Evolutionary conservation across 495 filamentous ascomycete species (phyloP), one percentile per base, ranked within the genome.

Genomic region (Penicillium lagena): DNA sequence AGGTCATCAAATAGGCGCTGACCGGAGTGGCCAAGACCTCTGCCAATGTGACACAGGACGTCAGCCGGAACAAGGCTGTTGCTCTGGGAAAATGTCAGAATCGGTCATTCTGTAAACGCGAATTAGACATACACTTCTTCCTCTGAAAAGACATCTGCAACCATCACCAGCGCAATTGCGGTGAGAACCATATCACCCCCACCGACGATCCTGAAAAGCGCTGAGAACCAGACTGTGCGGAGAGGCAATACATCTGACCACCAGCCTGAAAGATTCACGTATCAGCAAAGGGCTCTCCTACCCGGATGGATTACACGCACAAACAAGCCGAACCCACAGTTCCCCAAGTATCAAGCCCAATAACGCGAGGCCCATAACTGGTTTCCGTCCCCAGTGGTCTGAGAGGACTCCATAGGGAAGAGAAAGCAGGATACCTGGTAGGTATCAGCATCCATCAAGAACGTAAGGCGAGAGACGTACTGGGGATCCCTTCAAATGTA

Each of bases 361-460:
- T 7, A 68, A 35, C 5, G 56, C 49, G 28, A 72, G 46, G n/a
- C 56, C 55, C 7, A 66, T 42, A 29, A 77, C 62, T 2, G 66
- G 66, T 33, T 61, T 70, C 38, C 73, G 65, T 9, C 74, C 74
- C 43, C 67, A 71, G 35, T 61, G 73, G 54, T 67, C 61, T 11
- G 60, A 49, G 2, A 69, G 51, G 13, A 67, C 49, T 17, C 66
- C 59, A 49, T 56, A 67, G 1, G 60, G 61, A 2, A 67, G 37
- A 7, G 59, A 63, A 5, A 72, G 40, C 0, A 65, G 7, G 14
- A 76, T 43, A 5, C 50, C 70, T 64, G 37, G 9, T n/a, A 34
- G 31, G 12, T 12, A 29, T 37, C 39, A 43, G 15, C 41, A 13
- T 30, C 17, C 11, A 27, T 15, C 35, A 44, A 33, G 17, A 11